Percentiles rank a stretch among this genome's conserved stretches.
Evolutionary conservation across 768 basidiomycete species (phyloP).

Genomic region (Phaeotremella fagi): DNA sequence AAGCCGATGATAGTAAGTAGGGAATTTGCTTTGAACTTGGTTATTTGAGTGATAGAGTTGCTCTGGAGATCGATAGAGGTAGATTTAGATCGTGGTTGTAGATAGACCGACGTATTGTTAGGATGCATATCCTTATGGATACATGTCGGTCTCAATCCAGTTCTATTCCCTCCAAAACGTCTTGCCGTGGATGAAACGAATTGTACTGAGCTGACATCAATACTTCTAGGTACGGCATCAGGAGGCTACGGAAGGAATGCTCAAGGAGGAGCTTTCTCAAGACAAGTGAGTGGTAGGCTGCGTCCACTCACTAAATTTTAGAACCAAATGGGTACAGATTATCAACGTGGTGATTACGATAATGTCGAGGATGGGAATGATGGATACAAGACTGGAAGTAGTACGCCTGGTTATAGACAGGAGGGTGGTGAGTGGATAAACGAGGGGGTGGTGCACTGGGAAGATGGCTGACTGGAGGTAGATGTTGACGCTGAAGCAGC

Average conservation of each 20-base stretch:
- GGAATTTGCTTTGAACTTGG: no score
- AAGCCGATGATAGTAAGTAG: slow-evolving; percentile 19
- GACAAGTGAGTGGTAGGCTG: slow-evolving; percentile 1
- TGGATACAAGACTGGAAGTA: slow-evolving; percentile 40
- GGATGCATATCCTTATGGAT: background rate
- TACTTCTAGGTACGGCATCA: slow-evolving; percentile 20
- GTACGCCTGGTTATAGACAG: slow-evolving; percentile 40
- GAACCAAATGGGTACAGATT: slow-evolving; percentile 35
- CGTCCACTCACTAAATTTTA: background rate
- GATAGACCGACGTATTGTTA: no score
- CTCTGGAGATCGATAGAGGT: no score
- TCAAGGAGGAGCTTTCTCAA: slow-evolving; percentile 28
- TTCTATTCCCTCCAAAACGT: no score
- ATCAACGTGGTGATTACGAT: slow-evolving; percentile 11
- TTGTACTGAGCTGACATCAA: background rate
- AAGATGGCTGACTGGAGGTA: background rate
- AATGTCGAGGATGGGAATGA: slow-evolving; percentile 21
- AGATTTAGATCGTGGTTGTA: no score
- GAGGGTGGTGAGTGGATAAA: slow-evolving; percentile 28
- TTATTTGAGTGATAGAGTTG: no score
- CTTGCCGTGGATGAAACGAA: no score
- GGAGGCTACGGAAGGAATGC: slow-evolving; percentile 36
- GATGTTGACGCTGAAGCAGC: slow-evolving; percentile 22
- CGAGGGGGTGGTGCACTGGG: background rate
- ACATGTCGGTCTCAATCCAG: no score